Conservation (phyloP, 768 basidiomycete genomes). For the Leccinum aurantiacum region DNA sequence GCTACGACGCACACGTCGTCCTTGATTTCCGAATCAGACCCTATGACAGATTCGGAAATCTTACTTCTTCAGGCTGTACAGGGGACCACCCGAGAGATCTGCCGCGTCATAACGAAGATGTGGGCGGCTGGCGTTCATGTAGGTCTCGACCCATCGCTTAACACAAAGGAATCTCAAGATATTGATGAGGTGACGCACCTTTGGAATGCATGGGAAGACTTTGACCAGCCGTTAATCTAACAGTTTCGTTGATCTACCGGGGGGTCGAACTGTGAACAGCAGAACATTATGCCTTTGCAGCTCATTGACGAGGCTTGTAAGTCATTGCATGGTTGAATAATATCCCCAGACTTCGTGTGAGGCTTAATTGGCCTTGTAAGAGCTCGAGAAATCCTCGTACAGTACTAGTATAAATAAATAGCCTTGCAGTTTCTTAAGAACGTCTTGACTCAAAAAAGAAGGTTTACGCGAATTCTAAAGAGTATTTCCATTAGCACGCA, state of each 20-base stretch:
- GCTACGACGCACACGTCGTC: slow-evolving; percentile 27
- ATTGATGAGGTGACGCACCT: slow-evolving; percentile 9
- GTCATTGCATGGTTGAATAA: no score
- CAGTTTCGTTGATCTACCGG: slow-evolving; percentile 53
- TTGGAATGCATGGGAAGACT: slow-evolving; percentile 41
- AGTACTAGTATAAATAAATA: no score
- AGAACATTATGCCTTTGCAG: slow-evolving; percentile 40
- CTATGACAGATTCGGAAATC: slow-evolving; percentile 30
- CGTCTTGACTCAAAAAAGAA: no score
- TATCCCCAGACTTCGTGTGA: no score
- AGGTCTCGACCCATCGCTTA: slow-evolving; percentile 17
- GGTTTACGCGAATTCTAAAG: no score
- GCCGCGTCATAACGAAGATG: slow-evolving; percentile 43
- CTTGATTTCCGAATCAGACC: slow-evolving; percentile 1
- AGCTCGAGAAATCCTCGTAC: no score
- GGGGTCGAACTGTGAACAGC: slow-evolving; percentile 56
- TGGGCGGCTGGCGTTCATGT: slow-evolving; percentile 43
- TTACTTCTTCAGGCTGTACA: slow-evolving; percentile 29
- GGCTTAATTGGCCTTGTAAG: no score
- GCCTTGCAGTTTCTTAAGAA: no score
- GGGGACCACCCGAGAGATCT: slow-evolving; percentile 45
- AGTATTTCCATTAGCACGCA: no score
- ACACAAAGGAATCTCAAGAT: slow-evolving; percentile 1
- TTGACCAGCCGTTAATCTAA: slow-evolving; percentile 49
- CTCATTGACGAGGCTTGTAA: no score